Conservation (phyloP, 2,329 filamentous ascomycete species). For the Lomentospora prolificans region DNA sequence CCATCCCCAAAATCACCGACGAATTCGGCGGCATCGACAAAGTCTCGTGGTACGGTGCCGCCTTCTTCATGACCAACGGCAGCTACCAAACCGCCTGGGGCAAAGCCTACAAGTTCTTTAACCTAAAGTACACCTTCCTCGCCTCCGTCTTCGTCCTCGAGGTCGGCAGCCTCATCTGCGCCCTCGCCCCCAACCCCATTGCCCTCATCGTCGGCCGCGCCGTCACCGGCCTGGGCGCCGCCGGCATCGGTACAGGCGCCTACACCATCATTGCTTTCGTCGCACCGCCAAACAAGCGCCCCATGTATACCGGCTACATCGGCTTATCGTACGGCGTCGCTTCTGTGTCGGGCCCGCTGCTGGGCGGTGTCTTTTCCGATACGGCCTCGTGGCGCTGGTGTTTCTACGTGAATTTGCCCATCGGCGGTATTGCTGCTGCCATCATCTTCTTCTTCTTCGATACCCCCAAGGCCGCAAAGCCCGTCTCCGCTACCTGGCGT, state of each 20-base stretch:
- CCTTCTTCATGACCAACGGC: slow-evolving; percentile 40
- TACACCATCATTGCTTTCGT: slow-evolving; percentile 40
- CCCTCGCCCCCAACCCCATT: slow-evolving; percentile 30
- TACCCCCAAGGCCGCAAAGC: slow-evolving; percentile 28
- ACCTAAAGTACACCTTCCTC: slow-evolving; percentile 40
- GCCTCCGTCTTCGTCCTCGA: slow-evolving; percentile 41
- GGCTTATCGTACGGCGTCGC: slow-evolving; percentile 26
- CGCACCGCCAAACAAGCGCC: slow-evolving; percentile 23
- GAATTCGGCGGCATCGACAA: slow-evolving; percentile 41
- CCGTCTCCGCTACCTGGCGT: slow-evolving; percentile 23
- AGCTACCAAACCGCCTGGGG: slow-evolving; percentile 35
- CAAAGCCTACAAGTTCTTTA: slow-evolving; percentile 42
- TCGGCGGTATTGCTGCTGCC: slow-evolving; percentile 17
- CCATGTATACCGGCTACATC: slow-evolving; percentile 27
- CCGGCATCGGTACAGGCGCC: slow-evolving; percentile 37
- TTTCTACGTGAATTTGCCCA: slow-evolving; percentile 26
- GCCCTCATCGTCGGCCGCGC: slow-evolving; percentile 42
- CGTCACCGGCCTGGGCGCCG: slow-evolving; percentile 34
- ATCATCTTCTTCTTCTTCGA: slow-evolving; percentile 32
- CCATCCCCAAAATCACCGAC: slow-evolving; percentile 46
- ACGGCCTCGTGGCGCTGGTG: slow-evolving; percentile 18
- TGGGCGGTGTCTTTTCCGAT: slow-evolving; percentile 20
- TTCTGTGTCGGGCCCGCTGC: slow-evolving; percentile 18
- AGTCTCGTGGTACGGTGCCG: slow-evolving; percentile 50
- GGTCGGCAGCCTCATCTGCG: slow-evolving; percentile 42